Evolutionary conservation across 169 alveolate genomes (phyloP).

Genomic region (Pseudocohnilembus persalinus): DNA sequence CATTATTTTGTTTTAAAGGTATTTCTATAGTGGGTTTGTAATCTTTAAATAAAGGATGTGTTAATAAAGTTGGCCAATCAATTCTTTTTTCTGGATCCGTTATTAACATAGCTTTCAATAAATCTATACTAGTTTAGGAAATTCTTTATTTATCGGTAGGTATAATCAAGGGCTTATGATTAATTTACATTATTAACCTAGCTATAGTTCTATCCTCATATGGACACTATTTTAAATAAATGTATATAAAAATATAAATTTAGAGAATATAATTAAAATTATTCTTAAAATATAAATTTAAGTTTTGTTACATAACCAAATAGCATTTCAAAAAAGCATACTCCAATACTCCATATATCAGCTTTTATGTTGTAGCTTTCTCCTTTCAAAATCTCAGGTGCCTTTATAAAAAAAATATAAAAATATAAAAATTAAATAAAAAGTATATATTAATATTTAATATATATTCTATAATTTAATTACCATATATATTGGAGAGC

Average conservation of each 20-base stretch:
- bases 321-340: slow-evolving; percentile 60
- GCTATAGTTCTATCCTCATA: slow-evolving; percentile 58
- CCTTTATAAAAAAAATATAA: background rate
- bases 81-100: slow-evolving; percentile 45
- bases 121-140: slow-evolving; percentile 24
- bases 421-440: too few species aligned
- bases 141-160: slow-evolving; percentile 32
- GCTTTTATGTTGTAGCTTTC: slow-evolving; percentile 68
- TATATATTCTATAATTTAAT: too few species aligned
- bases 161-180: slow-evolving; percentile 37
- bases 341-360: slow-evolving; percentile 84
- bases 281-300: too few species aligned
- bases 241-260: too few species aligned
- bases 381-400: slow-evolving; percentile 77
- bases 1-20: too few species aligned
- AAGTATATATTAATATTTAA: too few species aligned
- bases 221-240: slow-evolving; percentile 44
- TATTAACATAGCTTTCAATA: slow-evolving; percentile 27
- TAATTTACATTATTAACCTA: slow-evolving; percentile 50
- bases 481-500: slow-evolving; percentile 74
- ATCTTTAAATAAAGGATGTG: slow-evolving; percentile 12
- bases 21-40: too few species aligned
- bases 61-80: slow-evolving; percentile 32
- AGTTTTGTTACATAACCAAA: slow-evolving; percentile 25
- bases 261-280: too few species aligned